Evolutionary conservation across 192 early-diverging fungal species (phyloP), one percentile per base, ranked within the genome.

Genomic region (Gigaspora rosea): DNA sequence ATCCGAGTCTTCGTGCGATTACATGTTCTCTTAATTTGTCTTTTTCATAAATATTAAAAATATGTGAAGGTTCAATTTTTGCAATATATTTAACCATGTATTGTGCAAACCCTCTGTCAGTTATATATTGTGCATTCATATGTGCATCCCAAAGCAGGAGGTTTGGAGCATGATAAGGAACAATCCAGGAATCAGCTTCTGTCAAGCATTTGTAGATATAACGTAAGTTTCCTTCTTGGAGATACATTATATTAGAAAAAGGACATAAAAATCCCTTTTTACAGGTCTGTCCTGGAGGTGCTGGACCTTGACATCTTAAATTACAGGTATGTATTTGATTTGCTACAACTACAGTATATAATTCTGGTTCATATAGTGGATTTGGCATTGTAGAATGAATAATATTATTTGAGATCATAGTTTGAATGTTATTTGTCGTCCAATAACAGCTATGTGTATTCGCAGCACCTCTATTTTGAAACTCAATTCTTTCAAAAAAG

Each of bases 31-130:
- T 35, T 35, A 35, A 63, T 18, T 12, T 11, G n/a, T 68, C 20
- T 41, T 50, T 50, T 49, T 68, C 12, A 2, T 49, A 5, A 27
- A 68, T 47, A 48, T 68, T 68, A 68, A 68, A 68, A 18, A 68
- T 41, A 68, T 68, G 15, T 3, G 66, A 68, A 1, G 41, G 41
- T 22, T 68, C 12, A 12, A 5, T 50, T 68, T 49, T 68, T 2
- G 15, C 7, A n/a, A 68, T 68, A 49, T 68, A 68, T 18, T 68
- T 68, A 1, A 2, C 27, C 41, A 68, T 68, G 22, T 62, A 68
- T 49, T 35, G 0, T 16, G 66, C 41, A 49, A 68, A 68, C 5
- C 12, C 66, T 68, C 41, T 9, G 15, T 15, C 22, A 46, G 67
- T 69, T 11, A 47, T 50, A 20, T 69, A 69, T 69, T 69, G 67